Base-by-base conservation (phyloP, 2,329 filamentous ascomycete genomes). In the Alternaria tenuissima region DNA sequence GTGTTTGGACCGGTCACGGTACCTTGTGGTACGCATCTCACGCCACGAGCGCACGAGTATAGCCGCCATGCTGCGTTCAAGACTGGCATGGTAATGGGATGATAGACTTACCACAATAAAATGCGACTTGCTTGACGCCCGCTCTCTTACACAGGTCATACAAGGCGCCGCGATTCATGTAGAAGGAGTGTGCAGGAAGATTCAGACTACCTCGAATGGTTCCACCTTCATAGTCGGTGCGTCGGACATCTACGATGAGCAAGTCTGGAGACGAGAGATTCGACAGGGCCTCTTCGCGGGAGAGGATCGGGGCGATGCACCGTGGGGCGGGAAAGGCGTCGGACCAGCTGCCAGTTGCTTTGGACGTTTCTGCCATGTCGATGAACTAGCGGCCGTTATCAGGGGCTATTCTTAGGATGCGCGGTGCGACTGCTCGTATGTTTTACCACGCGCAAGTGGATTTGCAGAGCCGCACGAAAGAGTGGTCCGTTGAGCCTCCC, bases 201-300 rank as follows among this genome's bases (percentile, higher is more conserved):
- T 83, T 83, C 32, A 83, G 66, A 64, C 78, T 81, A n/a, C 80
- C 81, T 24, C 76, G 72, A 48, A 83, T 81, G 5, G 75, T 69
- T 14, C 81, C 81, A 36, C 81, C 81, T 55, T 81, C 79, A 62
- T 81, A 83, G 67, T 83, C 81, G n/a, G 76, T 83, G 39, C 81
- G 74, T 22, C 81, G 79, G 32, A 82, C 78, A 63, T 83, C 81
- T 12, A 82, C 72, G 51, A 82, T 69, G 41, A 83, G 78, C 53
- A 82, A 67, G 39, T 71, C 65, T 65, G 62, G 76, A 66, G 70
- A 82, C 65, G 74, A 75, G 32, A 77, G 64, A 22, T 61, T 52
- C 54, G 74, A 72, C 51, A 80, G 68, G 14, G 72, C 80, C 18
- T 73, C 73, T 24, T 76, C 72, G 53, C 74, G 75, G 52, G 80